These are phyloP conservation scores for Magnolia officinalis DNA, from an alignment of 164 flowering plant genomes.

Conservation along the genomic window DNA sequence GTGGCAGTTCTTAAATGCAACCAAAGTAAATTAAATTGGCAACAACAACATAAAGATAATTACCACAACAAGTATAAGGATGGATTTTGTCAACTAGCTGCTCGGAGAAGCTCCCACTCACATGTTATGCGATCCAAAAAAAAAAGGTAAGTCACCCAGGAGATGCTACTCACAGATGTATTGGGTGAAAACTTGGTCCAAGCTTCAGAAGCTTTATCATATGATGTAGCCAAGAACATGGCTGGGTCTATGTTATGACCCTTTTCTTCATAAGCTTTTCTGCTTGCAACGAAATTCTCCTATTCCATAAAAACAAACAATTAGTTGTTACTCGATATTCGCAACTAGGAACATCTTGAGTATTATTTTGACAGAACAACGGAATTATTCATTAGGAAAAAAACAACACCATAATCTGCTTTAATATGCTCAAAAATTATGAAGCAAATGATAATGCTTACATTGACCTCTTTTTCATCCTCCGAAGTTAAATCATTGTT, in stretches of 20 bases:
- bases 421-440: background rate
- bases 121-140: background rate
- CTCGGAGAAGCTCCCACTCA: background rate
- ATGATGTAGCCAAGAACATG: constrained; percentile 83
- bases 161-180: constrained; percentile 45
- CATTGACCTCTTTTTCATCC: constrained; percentile 71
- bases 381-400: constrained; percentile 1
- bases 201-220: constrained; percentile 89
- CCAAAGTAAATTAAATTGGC: background rate
- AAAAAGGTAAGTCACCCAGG: background rate
- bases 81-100: background rate
- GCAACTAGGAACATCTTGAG: background rate
- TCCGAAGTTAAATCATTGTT: constrained; percentile 56
- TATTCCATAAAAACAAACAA: constrained; percentile 22
- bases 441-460: constrained; percentile 25
- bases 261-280: constrained; percentile 50
- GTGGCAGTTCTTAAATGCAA: too few species aligned
- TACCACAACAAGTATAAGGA: background rate
- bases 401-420: background rate
- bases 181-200: constrained; percentile 80
- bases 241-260: constrained; percentile 37
- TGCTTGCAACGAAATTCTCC: constrained; percentile 61
- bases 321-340: background rate
- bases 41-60: background rate
- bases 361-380: background rate